Base-by-base conservation (phyloP, 331 rosid species). In the Erythrophleum ivorense region DNA sequence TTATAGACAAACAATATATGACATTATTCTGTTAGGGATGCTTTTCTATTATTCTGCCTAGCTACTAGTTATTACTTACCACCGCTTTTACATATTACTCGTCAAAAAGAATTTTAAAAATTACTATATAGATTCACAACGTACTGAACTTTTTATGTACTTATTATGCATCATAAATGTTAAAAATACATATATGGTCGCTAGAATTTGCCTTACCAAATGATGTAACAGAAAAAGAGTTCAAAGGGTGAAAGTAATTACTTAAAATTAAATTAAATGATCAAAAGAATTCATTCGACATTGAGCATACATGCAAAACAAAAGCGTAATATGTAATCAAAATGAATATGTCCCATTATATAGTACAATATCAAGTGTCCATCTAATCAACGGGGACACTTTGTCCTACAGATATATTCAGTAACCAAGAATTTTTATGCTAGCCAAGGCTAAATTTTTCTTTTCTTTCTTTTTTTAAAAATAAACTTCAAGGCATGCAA, bases 31-130 rank as follows among this genome's bases (percentile, higher is more conserved):
- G 21, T 13, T 49, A 49, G 3, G 18, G 62, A 49, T 50, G 76
- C 76, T 71, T 71, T 49, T 50, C 43, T 15, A 71, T 15, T 71
- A 71, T 49, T 71, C 54, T 41, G 55, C 21, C 6, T 24, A 10
- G 14, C 45, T 48, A 71, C 60, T 50, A 49, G 50, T 49, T 13
- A 31, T 31, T 71, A 71, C 45, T 71, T 49, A 7, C 45, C 75
- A 21, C 62, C 43, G 2, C 59, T 71, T 71, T 14, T 15, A 3
- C 41, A 71, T 5, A 21, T 45, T 12, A 21, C 1, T 9, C 46
- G 57, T 70, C 57, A 70, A 70, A 68, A 70, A 45, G 57, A 21
- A 12, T 45, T 4, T 3, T 14, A 9, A 3, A 41, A 40, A 24
- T 13, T 71, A 14, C 76, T 3, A 14, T 6, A 24, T 6, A 24